Conservation (phyloP, 306 rosid species). For the Canavalia gladiata region DNA sequence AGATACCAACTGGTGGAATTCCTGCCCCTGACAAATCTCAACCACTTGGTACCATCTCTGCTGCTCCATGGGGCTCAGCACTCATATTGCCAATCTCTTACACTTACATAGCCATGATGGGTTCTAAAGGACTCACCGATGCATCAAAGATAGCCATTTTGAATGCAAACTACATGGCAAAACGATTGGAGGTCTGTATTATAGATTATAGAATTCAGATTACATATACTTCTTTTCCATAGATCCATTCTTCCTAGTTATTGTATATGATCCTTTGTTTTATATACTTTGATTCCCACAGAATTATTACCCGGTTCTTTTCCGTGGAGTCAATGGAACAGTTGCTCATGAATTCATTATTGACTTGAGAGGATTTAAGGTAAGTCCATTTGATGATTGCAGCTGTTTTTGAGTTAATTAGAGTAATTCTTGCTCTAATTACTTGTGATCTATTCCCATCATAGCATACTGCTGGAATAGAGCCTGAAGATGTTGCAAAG, state of each 20-base stretch:
- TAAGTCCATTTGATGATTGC: constrained; percentile 44
- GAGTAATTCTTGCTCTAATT: constrained; percentile 37
- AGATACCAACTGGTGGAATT: constrained; percentile 93
- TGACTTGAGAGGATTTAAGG: constrained; percentile 98
- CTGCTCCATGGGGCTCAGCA: constrained; percentile 99
- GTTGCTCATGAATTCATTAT: constrained; percentile 94
- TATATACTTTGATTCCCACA: constrained; percentile 48
- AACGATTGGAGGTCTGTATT: constrained; percentile 86
- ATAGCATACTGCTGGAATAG: constrained; percentile 90
- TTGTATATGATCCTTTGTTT: constrained; percentile 39
- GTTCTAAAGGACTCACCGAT: constrained; percentile 92
- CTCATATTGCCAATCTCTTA: constrained; percentile 98
- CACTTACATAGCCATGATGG: constrained; percentile 99
- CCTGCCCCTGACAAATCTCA: constrained; percentile 83
- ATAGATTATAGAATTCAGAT: constrained; percentile 9
- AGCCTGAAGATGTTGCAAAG: constrained; percentile 96
- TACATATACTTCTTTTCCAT: constrained; percentile 25
- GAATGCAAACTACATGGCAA: constrained; percentile 99
- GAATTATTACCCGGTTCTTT: constrained; percentile 86
- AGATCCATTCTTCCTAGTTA: not conserved
- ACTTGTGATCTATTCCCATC: constrained; percentile 43
- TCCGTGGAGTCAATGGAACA: constrained; percentile 99
- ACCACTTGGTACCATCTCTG: constrained; percentile 95
- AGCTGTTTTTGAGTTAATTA: constrained; percentile 7
- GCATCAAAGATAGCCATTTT: constrained; percentile 98